Percentiles rank a stretch among this genome's conserved stretches.
Conservation (phyloP, 441 rosid species). For the Isatis lusitanica region DNA sequence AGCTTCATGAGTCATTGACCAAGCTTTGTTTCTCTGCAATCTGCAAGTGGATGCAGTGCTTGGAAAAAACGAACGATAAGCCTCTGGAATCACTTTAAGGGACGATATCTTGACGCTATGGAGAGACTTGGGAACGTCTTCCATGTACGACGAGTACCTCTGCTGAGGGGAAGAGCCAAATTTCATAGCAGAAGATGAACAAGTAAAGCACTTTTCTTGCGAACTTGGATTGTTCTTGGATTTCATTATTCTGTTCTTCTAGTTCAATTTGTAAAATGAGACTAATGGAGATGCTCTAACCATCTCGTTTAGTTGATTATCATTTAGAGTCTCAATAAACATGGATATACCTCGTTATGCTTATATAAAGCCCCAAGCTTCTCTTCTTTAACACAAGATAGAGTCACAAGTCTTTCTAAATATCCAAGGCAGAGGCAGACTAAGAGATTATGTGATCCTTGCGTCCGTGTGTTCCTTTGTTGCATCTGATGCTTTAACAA, state of each 20-base stretch:
- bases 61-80: slow-evolving; percentile 82
- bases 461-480: not conserved
- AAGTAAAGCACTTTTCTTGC: not conserved
- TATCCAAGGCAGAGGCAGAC: not conserved
- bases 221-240: too few relatives aligned
- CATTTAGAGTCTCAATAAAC: too few relatives aligned
- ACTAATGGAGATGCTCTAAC: too few relatives aligned
- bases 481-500: not conserved
- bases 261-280: too few relatives aligned
- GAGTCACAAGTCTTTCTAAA: not conserved
- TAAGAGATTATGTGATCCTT: not conserved
- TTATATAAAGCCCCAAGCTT: not conserved
- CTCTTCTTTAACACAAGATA: not conserved
- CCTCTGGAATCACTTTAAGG: too few relatives aligned
- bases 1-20: not conserved
- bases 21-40: not conserved
- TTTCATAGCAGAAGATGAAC: slow-evolving; percentile 68
- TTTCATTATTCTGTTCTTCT: too few relatives aligned
- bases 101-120: too few relatives aligned
- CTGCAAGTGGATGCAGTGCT: slow-evolving; percentile 92
- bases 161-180: slow-evolving; percentile 76
- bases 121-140: slow-evolving; percentile 83
- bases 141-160: slow-evolving; percentile 49
- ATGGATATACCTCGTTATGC: not conserved
- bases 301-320: too few relatives aligned